These are phyloP conservation scores for Gamsiella multidivaricata DNA, from an alignment of 192 early-diverging fungal genomes.

Conservation along the genomic window DNA sequence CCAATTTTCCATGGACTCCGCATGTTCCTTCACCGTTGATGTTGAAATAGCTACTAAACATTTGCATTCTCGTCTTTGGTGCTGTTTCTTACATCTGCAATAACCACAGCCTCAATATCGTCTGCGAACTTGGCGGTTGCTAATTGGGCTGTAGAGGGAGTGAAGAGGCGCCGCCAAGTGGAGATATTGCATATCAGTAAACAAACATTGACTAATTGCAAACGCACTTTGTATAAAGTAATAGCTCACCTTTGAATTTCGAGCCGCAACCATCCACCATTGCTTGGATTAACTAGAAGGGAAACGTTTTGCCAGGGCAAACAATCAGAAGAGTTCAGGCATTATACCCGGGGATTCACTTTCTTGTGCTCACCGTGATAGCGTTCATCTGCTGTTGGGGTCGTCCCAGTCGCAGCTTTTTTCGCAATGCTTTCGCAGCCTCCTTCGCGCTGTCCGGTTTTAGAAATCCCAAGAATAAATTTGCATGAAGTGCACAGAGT, in stretches of 20 bases:
- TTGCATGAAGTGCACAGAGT: too few species aligned
- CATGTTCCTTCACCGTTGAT: not conserved
- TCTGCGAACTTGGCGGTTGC: constrained; percentile 51
- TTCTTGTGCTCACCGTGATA: constrained; percentile 24
- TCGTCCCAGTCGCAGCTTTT: constrained; percentile 5
- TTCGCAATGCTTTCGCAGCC: constrained; percentile 33
- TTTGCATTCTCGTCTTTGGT: not conserved
- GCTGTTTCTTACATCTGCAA: constrained; percentile 31
- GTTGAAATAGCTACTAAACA: not conserved
- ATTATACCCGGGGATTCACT: not conserved
- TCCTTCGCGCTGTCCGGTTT: constrained; percentile 27
- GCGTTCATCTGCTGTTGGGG: constrained; percentile 36
- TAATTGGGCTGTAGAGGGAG: constrained; percentile 28
- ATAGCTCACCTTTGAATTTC: constrained; percentile 46
- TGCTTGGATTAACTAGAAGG: constrained; percentile 48
- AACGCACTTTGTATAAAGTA: too few species aligned
- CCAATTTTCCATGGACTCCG: too few species aligned
- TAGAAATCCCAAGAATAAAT: not conserved
- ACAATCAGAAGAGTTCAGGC: not conserved
- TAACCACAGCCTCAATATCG: constrained; percentile 45
- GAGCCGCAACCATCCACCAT: constrained; percentile 53
- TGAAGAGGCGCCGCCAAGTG: not conserved
- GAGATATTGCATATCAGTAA: too few species aligned
- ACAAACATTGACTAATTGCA: too few species aligned
- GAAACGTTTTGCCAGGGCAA: not conserved